phyloP scores from a whole-genome alignment of 2,329 filamentous ascomycete genomes.

The Hypoxylon sp. region DNA sequence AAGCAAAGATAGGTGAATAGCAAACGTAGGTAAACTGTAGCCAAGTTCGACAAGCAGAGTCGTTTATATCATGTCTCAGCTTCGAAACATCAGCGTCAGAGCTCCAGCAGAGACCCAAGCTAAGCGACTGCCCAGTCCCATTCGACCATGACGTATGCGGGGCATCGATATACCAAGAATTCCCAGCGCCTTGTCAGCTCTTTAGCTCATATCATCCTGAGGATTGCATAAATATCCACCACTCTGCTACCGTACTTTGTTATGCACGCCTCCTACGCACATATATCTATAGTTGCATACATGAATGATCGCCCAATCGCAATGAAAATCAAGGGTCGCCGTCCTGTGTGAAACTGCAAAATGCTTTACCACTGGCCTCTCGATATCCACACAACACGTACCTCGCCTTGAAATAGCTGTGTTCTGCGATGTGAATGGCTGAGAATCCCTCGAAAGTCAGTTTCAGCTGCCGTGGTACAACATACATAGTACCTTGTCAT shows the following conservation, averaged over 20 bases:
- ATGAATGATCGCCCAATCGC: neutral
- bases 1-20: neutral
- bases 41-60: too few relatives aligned
- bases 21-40: too few relatives aligned
- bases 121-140: slow-evolving; percentile 13
- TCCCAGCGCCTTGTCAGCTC: neutral
- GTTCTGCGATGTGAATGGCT: slow-evolving; percentile 1
- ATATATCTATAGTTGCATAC: neutral
- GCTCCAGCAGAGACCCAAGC: slow-evolving; percentile 25
- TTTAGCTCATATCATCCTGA: neutral
- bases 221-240: neutral
- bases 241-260: too few relatives aligned
- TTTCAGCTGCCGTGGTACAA: neutral
- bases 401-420: neutral
- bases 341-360: neutral
- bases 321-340: neutral
- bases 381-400: slow-evolving; percentile 6
- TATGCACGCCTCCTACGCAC: too few relatives aligned
- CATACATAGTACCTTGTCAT: neutral
- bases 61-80: slow-evolving; percentile 18
- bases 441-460: neutral
- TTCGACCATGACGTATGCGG: slow-evolving; percentile 43
- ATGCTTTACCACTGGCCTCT: neutral
- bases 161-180: slow-evolving; percentile 18
- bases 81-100: slow-evolving; percentile 32